These are phyloP conservation scores for Populus davidiana DNA, from an alignment of 345 rosid species.

Conservation along the genomic window DNA sequence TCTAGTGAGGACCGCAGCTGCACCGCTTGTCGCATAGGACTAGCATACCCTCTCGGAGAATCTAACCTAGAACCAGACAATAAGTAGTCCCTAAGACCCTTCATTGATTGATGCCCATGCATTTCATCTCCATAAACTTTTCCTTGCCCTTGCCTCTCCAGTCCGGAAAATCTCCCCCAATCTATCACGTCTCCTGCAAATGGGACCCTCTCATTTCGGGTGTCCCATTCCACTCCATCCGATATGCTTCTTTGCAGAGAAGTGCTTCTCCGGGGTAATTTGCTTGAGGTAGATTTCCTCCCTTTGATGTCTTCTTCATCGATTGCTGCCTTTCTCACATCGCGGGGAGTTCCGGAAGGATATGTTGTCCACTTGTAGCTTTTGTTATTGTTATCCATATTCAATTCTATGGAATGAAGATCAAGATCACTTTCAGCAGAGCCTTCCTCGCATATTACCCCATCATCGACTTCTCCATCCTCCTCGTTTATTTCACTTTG, in stretches of 20 bases:
- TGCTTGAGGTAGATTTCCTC: constrained; percentile 61
- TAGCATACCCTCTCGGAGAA: constrained; percentile 46
- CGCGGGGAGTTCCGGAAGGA: constrained; percentile 33
- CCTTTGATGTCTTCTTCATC: constrained; percentile 54
- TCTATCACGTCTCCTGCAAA: constrained; percentile 47
- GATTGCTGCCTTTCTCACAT: constrained; percentile 28
- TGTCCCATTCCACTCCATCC: constrained; percentile 74
- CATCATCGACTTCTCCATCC: constrained; percentile 70
- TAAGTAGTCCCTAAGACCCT: constrained; percentile 63
- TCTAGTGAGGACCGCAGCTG: constrained; percentile 29
- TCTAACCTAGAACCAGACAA: constrained; percentile 48
- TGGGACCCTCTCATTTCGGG: constrained; percentile 50
- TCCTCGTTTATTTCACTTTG: constrained; percentile 41
- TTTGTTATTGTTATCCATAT: constrained; percentile 55
- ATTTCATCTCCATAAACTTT: constrained; percentile 57
- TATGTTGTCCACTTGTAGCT: constrained; percentile 61
- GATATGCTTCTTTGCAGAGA: constrained; percentile 78
- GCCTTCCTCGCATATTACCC: constrained; percentile 46
- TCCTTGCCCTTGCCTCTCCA: constrained; percentile 39
- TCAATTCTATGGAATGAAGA: constrained; percentile 78
- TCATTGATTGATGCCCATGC: constrained; percentile 56
- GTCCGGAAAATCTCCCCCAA: constrained; percentile 52
- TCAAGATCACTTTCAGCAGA: constrained; percentile 87
- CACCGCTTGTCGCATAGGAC: constrained; percentile 42
- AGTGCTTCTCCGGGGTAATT: constrained; percentile 47